phyloP scores from a whole-genome alignment of 257 asterid genomes.

The Mentha longifolia region DNA sequence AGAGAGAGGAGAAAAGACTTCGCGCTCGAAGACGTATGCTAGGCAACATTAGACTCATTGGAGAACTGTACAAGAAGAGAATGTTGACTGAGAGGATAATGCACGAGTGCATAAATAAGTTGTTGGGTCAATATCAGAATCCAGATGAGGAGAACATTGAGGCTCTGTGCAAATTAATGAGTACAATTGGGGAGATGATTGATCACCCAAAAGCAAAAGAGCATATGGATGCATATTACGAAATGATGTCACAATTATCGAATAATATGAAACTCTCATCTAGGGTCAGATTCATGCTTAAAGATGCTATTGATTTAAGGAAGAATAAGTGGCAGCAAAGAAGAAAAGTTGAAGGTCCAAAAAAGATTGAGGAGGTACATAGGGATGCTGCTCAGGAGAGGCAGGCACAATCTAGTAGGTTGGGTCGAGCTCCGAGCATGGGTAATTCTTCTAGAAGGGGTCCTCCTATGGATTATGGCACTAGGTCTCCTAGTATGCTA shows the following conservation, averaged over 20 bases:
- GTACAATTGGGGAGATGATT: slow-evolving; percentile 89
- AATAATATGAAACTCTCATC: slow-evolving; percentile 79
- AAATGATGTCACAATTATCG: slow-evolving; percentile 58
- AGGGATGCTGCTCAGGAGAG: slow-evolving; percentile 94
- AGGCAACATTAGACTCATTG: slow-evolving; percentile 84
- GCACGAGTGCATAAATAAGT: slow-evolving; percentile 78
- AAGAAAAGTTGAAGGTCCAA: slow-evolving; percentile 91
- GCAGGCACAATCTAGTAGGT: slow-evolving; percentile 69
- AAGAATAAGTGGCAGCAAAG: slow-evolving; percentile 94
- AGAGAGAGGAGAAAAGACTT: slow-evolving; percentile 79
- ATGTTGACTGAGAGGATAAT: slow-evolving; percentile 93
- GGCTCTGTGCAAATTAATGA: slow-evolving; percentile 89
- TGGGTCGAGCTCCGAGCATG: slow-evolving; percentile 71
- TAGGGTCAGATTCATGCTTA: slow-evolving; percentile 84
- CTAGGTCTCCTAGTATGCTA: slow-evolving; percentile 59
- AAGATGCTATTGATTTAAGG: slow-evolving; percentile 81
- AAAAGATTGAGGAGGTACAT: slow-evolving; percentile 87
- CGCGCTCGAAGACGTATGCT: slow-evolving; percentile 73
- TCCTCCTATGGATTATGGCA: slow-evolving; percentile 65
- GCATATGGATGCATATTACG: slow-evolving; percentile 71
- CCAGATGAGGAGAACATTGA: slow-evolving; percentile 88
- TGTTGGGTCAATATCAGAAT: slow-evolving; percentile 72
- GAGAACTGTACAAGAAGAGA: slow-evolving; percentile 82
- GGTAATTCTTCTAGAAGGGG: slow-evolving; percentile 62
- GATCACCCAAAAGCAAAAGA: slow-evolving; percentile 79